Percentiles rank a stretch among this genome's conserved stretches.
Conservation (phyloP, 1,284 basidiomycete species). For the Melampsora americana region DNA sequence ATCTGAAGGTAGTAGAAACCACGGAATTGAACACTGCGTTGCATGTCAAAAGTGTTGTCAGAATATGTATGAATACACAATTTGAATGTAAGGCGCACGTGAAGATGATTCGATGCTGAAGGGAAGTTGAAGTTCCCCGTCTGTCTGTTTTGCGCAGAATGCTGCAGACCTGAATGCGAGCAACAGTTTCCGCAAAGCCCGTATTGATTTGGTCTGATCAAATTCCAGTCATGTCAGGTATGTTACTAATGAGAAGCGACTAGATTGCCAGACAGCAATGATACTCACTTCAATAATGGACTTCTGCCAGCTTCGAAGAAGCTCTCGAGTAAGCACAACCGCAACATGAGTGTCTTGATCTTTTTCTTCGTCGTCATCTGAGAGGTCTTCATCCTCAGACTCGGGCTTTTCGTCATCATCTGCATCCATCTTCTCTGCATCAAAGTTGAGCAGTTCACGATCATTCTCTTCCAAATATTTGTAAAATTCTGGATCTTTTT, state of each 20-base stretch:
- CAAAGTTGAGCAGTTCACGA: conserved; percentile 76
- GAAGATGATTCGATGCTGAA: conserved; percentile 77
- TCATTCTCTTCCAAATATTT: conserved; percentile 97
- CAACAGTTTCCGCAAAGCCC: conserved; percentile 77
- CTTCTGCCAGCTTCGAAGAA: conserved; percentile 81
- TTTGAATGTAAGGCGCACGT: conserved; percentile 58
- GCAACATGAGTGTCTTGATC: conserved; percentile 57
- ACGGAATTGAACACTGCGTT: conserved; percentile 83
- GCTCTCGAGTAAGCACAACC: conserved; percentile 65
- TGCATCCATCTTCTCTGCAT: conserved; percentile 44
- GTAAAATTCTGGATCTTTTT: conserved; percentile 97
- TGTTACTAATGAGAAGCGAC: neutral
- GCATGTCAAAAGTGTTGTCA: neutral
- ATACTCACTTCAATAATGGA: conserved; percentile 72
- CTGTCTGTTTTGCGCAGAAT: conserved; percentile 65
- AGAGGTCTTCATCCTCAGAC: conserved; percentile 45
- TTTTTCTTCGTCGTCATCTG: conserved; percentile 53
- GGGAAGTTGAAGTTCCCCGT: conserved; percentile 57
- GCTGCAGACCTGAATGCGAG: conserved; percentile 84
- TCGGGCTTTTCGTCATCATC: conserved; percentile 48
- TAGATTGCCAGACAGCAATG: neutral
- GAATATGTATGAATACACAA: conserved; percentile 13
- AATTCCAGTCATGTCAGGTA: neutral
- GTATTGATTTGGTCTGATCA: conserved; percentile 63
- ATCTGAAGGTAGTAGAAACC: conserved; percentile 78